Conservation (phyloP, 1,284 basidiomycete genomes). For the Jaminaea rosea region DNA sequence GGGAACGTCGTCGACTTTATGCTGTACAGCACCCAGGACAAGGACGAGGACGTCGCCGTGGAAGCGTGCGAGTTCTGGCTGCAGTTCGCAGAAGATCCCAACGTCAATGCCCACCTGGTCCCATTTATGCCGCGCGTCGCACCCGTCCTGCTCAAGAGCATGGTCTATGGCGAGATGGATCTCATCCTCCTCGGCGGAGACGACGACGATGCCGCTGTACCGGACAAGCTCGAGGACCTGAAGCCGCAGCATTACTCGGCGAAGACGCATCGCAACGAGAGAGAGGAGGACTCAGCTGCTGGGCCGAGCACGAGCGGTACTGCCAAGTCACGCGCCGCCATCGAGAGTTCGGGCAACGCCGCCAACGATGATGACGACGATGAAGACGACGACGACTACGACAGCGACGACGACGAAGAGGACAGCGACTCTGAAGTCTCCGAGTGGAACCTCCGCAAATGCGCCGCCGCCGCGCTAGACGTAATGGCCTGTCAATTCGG, state of each 20-base stretch:
- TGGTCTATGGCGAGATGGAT: slow-evolving; percentile 94
- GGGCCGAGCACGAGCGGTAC: slow-evolving; percentile 30
- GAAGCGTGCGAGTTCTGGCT: slow-evolving; percentile 99
- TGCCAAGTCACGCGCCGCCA: slow-evolving; percentile 48
- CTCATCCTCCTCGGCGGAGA: slow-evolving; percentile 91
- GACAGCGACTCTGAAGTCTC: slow-evolving; percentile 95
- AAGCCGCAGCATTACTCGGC: slow-evolving; percentile 78
- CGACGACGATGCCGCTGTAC: slow-evolving; percentile 69
- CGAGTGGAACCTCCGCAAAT: slow-evolving; percentile 98
- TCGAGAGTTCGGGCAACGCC: slow-evolving; percentile 37
- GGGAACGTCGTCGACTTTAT: slow-evolving; percentile 94
- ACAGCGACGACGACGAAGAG: slow-evolving; percentile 77
- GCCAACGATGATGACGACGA: slow-evolving; percentile 56
- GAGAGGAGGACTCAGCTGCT: slow-evolving; percentile 26
- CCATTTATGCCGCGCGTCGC: slow-evolving; percentile 80
- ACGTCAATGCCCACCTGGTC: slow-evolving; percentile 70
- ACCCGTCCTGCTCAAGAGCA: slow-evolving; percentile 87
- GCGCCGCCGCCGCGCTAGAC: slow-evolving; percentile 92
- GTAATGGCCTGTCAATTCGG: slow-evolving; percentile 90
- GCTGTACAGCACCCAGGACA: slow-evolving; percentile 94
- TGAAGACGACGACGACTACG: slow-evolving; percentile 70
- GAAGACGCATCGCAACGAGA: slow-evolving; percentile 59
- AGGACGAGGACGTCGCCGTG: slow-evolving; percentile 55
- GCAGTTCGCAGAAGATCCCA: slow-evolving; percentile 90
- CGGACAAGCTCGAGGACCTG: slow-evolving; percentile 71